Conservation (phyloP, 1,284 basidiomycete species). For the Pseudozyma flocculosa region DNA sequence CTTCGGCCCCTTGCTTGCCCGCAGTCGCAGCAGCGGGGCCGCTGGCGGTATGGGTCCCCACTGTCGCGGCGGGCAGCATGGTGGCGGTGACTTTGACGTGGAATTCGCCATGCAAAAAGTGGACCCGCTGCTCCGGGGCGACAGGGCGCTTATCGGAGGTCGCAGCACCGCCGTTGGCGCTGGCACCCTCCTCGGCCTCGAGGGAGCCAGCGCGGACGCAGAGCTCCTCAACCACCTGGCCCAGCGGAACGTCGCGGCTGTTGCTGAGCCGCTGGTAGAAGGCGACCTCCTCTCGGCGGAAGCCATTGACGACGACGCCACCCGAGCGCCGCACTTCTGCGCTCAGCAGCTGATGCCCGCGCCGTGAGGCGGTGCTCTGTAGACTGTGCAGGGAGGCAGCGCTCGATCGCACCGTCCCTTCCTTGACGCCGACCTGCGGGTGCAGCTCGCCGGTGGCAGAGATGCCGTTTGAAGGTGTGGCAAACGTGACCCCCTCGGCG, state of each 20-base stretch:
- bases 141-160: conserved; percentile 1
- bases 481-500: conserved; percentile 21
- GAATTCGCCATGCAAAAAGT: conserved; percentile 37
- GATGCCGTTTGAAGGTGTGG: conserved; percentile 27
- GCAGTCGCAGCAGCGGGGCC: too few species aligned
- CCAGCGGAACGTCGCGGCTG: conserved; percentile 37
- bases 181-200: conserved; percentile 13
- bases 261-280: conserved; percentile 41
- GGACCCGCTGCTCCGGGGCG: conserved; percentile 21
- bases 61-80: conserved; percentile 9
- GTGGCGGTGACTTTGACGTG: conserved; percentile 33
- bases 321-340: conserved; percentile 21
- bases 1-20: too few species aligned
- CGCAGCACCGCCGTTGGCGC: neutral
- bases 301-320: conserved; percentile 7
- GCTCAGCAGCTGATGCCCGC: conserved; percentile 14
- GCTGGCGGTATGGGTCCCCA: neutral
- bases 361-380: too few species aligned
- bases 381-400: neutral
- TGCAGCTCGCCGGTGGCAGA: conserved; percentile 23
- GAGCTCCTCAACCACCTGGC: conserved; percentile 48
- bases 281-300: conserved; percentile 32
- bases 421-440: conserved; percentile 27
- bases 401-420: conserved; percentile 9
- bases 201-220: conserved; percentile 27